Conservation (phyloP, 306 rosid genomes). For the Cucurbita argyrosperma region DNA sequence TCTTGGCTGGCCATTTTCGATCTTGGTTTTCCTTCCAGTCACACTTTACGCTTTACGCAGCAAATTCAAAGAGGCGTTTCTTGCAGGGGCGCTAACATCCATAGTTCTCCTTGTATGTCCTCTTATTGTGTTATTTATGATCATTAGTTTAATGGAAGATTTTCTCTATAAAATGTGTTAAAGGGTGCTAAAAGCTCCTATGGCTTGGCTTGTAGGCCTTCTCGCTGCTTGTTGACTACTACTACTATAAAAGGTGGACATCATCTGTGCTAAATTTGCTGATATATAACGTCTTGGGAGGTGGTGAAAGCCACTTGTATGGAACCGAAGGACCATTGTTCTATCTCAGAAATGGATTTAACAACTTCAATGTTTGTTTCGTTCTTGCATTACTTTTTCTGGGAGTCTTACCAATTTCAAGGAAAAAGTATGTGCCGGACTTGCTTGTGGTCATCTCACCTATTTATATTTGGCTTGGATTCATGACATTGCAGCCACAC, state of each 20-base stretch:
- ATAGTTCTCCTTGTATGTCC: slow-evolving; percentile 65
- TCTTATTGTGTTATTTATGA: background rate
- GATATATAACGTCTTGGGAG: slow-evolving; percentile 76
- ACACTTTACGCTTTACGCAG: slow-evolving; percentile 53
- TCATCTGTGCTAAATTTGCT: slow-evolving; percentile 80
- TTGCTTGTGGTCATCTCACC: slow-evolving; percentile 81
- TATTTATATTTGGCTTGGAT: slow-evolving; percentile 70
- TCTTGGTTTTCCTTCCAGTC: slow-evolving; percentile 82
- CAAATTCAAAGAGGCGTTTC: slow-evolving; percentile 48
- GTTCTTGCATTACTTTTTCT: slow-evolving; percentile 75
- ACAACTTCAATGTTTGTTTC: slow-evolving; percentile 78
- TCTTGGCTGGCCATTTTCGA: slow-evolving; percentile 98
- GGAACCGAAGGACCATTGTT: slow-evolving; percentile 76
- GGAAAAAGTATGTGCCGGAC: slow-evolving; percentile 65
- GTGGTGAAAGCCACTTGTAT: slow-evolving; percentile 90
- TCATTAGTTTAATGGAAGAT: background rate
- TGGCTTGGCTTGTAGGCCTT: slow-evolving; percentile 25
- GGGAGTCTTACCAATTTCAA: slow-evolving; percentile 53
- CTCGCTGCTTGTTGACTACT: slow-evolving; percentile 46
- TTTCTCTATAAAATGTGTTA: background rate
- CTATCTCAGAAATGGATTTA: slow-evolving; percentile 88
- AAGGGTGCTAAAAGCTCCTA: background rate
- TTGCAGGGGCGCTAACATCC: slow-evolving; percentile 60
- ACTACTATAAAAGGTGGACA: slow-evolving; percentile 75
- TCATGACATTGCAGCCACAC: slow-evolving; percentile 95